phyloP scores from a whole-genome alignment of 1,139 yeast genomes.

The Kurtzmaniella quercitrusa region DNA sequence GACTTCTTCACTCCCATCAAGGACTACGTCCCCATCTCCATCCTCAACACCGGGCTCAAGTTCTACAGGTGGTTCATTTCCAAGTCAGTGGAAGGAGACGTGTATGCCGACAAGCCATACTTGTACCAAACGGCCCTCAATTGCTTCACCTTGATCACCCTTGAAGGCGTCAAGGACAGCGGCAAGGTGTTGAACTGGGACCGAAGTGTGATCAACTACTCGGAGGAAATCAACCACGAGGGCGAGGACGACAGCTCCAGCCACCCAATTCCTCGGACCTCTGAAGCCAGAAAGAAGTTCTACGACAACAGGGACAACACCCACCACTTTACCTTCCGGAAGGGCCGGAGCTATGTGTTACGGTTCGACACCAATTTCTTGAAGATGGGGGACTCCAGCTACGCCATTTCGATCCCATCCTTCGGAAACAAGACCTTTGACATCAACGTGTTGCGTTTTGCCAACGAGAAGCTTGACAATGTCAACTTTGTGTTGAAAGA shows the following conservation, averaged over 20 bases:
- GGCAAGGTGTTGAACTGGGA: constrained; percentile 1
- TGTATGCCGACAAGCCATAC: constrained; percentile 56
- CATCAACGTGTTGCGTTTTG: constrained; percentile 35
- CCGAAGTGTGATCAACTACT: constrained; percentile 4
- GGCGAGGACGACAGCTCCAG: constrained; percentile 11
- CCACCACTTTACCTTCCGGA: constrained; percentile 27
- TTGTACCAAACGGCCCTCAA: constrained; percentile 60
- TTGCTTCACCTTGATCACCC: constrained; percentile 43
- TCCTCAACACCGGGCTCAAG: constrained; percentile 48
- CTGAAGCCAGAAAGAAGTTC: constrained; percentile 30
- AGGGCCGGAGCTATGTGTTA: constrained; percentile 22
- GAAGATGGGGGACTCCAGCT: constrained; percentile 38
- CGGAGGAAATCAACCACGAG: constrained; percentile 2
- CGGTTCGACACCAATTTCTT: constrained; percentile 39
- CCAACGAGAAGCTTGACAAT: constrained; percentile 39
- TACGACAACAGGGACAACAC: constrained; percentile 28
- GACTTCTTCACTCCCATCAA: constrained; percentile 60
- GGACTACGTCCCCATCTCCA: constrained; percentile 52
- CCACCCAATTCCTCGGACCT: constrained; percentile 20
- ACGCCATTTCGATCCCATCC: constrained; percentile 40
- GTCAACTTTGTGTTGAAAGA: constrained; percentile 42
- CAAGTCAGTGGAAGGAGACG: constrained; percentile 61
- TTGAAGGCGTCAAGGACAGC: not conserved
- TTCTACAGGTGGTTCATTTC: constrained; percentile 55
- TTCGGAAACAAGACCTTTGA: constrained; percentile 36